Conservation (phyloP, 805 yeast genomes). For the Metschnikowia henanensis region DNA sequence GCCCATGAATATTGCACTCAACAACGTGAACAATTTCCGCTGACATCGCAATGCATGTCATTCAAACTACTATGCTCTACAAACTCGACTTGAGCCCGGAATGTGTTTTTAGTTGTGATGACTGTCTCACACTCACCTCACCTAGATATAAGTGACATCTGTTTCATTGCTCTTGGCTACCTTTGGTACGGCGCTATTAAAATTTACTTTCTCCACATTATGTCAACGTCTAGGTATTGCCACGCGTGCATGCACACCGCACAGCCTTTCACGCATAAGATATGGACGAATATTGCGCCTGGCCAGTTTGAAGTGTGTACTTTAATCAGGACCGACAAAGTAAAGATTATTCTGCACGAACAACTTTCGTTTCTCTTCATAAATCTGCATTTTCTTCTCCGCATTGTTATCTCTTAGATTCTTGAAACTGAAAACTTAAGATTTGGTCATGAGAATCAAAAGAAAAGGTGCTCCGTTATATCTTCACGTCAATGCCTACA, state of each 20-base stretch:
- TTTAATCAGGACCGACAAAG: background rate
- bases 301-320: background rate
- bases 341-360: background rate
- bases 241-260: background rate
- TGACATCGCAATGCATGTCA: too few relatives aligned
- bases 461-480: conserved; percentile 18
- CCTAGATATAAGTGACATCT: too few relatives aligned
- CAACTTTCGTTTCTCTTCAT: background rate
- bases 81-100: too few relatives aligned
- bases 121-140: too few relatives aligned
- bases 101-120: too few relatives aligned
- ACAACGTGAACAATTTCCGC: too few relatives aligned
- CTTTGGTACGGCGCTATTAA: too few relatives aligned
- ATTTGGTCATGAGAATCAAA: conserved; percentile 12
- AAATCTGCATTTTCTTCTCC: background rate
- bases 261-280: background rate
- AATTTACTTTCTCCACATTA: background rate
- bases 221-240: background rate
- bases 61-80: too few relatives aligned
- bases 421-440: background rate
- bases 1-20: too few relatives aligned
- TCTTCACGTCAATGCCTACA: conserved; percentile 33
- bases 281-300: background rate
- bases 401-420: background rate
- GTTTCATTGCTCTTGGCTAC: too few relatives aligned